Conservation (phyloP, 164 flowering plant species). For the Berberis thunbergii region DNA sequence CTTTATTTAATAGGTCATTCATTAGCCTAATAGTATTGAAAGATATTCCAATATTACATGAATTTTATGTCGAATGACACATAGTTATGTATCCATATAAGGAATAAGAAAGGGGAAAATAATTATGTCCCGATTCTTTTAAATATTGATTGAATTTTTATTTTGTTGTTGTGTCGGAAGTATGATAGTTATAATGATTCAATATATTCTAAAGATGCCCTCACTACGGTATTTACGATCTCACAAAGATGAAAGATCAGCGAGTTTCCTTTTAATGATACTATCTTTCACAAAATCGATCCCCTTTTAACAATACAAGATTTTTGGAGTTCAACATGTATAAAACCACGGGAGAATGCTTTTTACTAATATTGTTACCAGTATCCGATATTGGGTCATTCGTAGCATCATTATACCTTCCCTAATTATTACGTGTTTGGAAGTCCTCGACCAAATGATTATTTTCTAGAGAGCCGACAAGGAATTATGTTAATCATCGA, state of each 20-base stretch:
- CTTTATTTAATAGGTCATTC: too few species aligned
- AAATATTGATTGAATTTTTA: too few species aligned
- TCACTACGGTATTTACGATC: background rate
- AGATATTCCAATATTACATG: too few species aligned
- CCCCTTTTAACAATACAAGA: background rate
- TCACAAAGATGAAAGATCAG: background rate
- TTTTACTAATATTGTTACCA: background rate
- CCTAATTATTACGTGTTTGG: slow-evolving; percentile 7
- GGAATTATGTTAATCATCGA: too few species aligned
- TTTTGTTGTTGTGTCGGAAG: too few species aligned
- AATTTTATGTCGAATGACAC: too few species aligned
- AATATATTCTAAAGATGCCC: background rate
- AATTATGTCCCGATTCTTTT: too few species aligned
- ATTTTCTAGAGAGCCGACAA: slow-evolving; percentile 2
- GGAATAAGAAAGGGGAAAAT: too few species aligned
- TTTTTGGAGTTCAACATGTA: background rate
- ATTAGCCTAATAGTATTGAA: too few species aligned
- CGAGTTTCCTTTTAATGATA: background rate
- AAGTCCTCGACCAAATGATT: slow-evolving; percentile 2
- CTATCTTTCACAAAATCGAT: background rate
- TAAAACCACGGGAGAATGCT: background rate
- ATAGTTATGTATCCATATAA: too few species aligned
- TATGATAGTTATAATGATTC: too few species aligned
- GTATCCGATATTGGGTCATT: slow-evolving; percentile 4
- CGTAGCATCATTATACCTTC: slow-evolving; percentile 9